Evolutionary conservation across 306 rosid species (phyloP).

Genomic region (Delonix regia): DNA sequence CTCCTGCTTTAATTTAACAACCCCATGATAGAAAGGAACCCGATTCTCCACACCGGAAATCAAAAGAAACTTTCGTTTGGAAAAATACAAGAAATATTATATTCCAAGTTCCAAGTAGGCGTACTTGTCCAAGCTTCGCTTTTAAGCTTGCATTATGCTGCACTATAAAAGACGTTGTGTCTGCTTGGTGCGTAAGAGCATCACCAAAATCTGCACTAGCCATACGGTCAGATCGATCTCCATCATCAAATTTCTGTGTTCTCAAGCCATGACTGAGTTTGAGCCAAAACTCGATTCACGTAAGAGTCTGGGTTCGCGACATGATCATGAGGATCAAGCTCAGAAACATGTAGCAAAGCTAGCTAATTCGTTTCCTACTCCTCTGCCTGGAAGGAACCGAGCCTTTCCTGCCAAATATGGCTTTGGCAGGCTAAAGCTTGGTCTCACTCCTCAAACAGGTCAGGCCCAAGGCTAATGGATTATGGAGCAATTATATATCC

Average conservation of each 20-base stretch:
- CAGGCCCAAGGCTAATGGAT: neutral
- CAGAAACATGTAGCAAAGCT: neutral
- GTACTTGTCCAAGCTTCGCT: neutral
- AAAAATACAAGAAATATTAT: neutral
- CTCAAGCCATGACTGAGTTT: constrained; percentile 1
- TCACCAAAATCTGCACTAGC: no score
- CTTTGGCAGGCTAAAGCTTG: neutral
- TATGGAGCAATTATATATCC: no score
- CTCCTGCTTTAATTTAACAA: neutral
- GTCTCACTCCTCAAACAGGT: neutral
- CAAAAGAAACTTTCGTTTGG: neutral
- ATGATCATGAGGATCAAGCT: neutral
- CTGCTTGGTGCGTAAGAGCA: neutral
- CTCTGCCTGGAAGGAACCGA: constrained; percentile 18
- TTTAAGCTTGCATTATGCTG: neutral
- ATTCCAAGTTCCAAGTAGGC: neutral
- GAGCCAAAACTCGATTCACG: neutral
- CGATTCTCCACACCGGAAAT: neutral
- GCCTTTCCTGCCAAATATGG: neutral
- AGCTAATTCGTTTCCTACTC: neutral
- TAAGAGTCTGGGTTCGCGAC: neutral
- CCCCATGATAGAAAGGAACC: neutral
- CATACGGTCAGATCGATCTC: neutral
- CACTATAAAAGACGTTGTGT: neutral
- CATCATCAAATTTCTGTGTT: neutral